Evolutionary conservation across 306 rosid genomes (phyloP).

Genomic region (Prunus kanzakura): DNA sequence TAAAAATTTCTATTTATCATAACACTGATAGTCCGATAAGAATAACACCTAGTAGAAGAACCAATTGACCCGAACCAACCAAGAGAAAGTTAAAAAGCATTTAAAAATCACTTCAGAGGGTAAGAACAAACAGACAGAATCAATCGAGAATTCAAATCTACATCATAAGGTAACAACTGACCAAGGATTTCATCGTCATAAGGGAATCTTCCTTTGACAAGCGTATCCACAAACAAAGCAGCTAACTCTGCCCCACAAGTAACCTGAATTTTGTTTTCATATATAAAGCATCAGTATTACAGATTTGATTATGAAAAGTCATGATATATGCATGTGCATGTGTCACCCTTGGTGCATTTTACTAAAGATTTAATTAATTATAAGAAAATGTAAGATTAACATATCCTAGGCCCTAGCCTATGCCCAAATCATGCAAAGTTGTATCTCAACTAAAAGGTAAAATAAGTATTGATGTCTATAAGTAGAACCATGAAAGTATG

Average conservation of each 20-base stretch:
- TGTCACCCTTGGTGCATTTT: background rate
- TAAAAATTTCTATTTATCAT: background rate
- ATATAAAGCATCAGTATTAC: background rate
- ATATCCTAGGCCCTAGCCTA: constrained; percentile 14
- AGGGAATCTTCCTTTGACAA: constrained; percentile 74
- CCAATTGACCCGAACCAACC: constrained; percentile 15
- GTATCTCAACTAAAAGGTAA: background rate
- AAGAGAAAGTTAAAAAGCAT: constrained; percentile 17
- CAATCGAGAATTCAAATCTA: constrained; percentile 11
- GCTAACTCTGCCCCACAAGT: constrained; percentile 97
- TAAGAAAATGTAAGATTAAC: constrained; percentile 4
- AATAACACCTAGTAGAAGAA: constrained; percentile 13
- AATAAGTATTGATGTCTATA: background rate
- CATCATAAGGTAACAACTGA: constrained; percentile 41
- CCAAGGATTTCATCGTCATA: constrained; percentile 65
- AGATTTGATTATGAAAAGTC: constrained; percentile 1
- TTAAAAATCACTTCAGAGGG: constrained; percentile 1
- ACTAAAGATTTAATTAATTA: background rate
- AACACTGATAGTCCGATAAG: background rate
- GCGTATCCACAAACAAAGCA: constrained; percentile 77
- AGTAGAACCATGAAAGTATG: background rate
- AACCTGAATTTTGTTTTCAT: constrained; percentile 49
- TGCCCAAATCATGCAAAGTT: background rate
- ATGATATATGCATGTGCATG: background rate
- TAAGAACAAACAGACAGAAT: background rate